Base-by-base conservation (phyloP, 1,139 yeast species). In the Geotrichum armillariae region DNA sequence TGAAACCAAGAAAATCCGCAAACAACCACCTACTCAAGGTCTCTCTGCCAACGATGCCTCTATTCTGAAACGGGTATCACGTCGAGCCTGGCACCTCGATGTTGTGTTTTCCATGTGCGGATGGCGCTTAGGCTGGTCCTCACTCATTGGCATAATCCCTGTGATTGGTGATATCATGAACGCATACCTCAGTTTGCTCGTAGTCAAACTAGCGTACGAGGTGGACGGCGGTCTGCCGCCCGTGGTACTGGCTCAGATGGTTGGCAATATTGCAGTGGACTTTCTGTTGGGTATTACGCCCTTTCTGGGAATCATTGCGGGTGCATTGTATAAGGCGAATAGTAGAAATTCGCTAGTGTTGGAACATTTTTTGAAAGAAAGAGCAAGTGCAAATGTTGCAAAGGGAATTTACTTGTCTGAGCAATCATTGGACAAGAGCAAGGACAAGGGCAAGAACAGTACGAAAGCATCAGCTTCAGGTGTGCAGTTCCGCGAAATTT, bases 201-300 rank as follows among this genome's bases (percentile, higher is more conserved):
- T 83, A 25, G 71, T 84, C 46, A 66, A 67, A 23, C 72, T 73
- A 47, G 86, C 90, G 4, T 69, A 70, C 49, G 55, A 71, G 39
- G 73, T 85, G 25, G 84, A 83, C 21, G 89, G 85, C 1, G 91
- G 90, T 0, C 67, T 86, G 33, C 88, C 91, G 0, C 54, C 66
- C 1, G 59, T 59, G 2, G 59, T 83, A 27, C 72, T 74, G 50
- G 69, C 75, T 48, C 68, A 72, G 54, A 83, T 87, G 85, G 62
- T 79, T 59, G 69, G 75, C 29, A 86, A 87, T 60, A 76, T 85
- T 11, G 65, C 72, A 12, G 63, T 85, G 47, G 95, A 87, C 64
- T 85, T 85, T 60, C 74, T 75, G 1, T 69, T 87, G 47, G 90
- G 93, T 0, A 68, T 87, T 60, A 77, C 85, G 39, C 95, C 95